Evolutionary conservation across 1,139 yeast genomes (phyloP), one percentile per base, ranked within the genome.

Genomic region (Suhomyces taliae): DNA sequence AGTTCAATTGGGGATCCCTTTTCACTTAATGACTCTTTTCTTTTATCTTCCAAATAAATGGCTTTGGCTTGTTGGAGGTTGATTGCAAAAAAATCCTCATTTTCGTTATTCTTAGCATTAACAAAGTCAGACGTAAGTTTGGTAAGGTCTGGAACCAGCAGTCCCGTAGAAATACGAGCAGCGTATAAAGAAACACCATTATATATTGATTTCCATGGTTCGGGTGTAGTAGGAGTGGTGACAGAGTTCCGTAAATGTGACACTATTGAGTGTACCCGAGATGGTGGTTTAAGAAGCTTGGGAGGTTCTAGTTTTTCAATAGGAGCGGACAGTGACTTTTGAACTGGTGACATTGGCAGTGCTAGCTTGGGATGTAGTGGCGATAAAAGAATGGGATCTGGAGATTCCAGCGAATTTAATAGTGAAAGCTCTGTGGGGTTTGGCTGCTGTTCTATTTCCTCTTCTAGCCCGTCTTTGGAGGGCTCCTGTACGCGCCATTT

Each of bases 101-200:
- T 43, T 36, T 38, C 42, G 12, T 43, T 37, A 14, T 46, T 27
- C 32, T 59, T 61, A 7, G 66, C 62, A 33, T 56, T 62, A 14
- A 66, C 62, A 19, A 19, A 19, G 24, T 19, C 24, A 19, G 24
- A 19, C 24, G 24, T 19, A 43, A 70, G 69, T 53, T 70, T 76
- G 11, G 72, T 39, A 6, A 61, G 10, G 58, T 53, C 40, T 64
- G 7, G 68, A 63, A 5, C 60, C 43, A 6, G 64, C 44, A 37
- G 61, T 0, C 83, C 83, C 8, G 77, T 75, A 1, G 83, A 78
- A 7, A 75, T 60, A 43, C 78, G 55, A 3, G 83, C 84, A 0
- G 84, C 84, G 29, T 74, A 70, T 46, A 78, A 62, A 0, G 83
- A 77, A 2, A 74, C 67, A 36, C 74, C 81, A 56, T 76, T 78